Conservation (phyloP, 2,329 filamentous ascomycete genomes). For the Epichloe gansuensis region DNA sequence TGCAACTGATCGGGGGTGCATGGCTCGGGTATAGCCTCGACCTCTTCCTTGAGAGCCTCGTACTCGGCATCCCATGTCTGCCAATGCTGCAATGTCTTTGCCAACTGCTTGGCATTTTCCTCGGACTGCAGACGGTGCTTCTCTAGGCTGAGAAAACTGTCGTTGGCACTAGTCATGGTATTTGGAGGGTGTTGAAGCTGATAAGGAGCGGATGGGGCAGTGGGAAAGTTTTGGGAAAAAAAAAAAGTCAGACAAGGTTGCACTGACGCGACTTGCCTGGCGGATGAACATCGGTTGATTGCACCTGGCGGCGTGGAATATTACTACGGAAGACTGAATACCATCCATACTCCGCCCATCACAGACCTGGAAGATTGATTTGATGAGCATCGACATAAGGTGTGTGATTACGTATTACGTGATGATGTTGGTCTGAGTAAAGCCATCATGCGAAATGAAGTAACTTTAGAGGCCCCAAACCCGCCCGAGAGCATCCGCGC, state of each 20-base stretch:
- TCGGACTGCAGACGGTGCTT: constrained; percentile 64
- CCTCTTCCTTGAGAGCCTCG: constrained; percentile 73
- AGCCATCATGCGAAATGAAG: neutral
- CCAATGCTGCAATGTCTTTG: constrained; percentile 73
- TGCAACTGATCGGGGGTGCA: constrained; percentile 37
- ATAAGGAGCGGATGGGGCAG: neutral
- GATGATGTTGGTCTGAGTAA: neutral
- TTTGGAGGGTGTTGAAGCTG: neutral
- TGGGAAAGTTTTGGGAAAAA: neutral
- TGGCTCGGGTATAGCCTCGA: constrained; percentile 42
- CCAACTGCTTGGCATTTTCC: constrained; percentile 55
- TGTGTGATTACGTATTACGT: too few species aligned
- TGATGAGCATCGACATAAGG: too few species aligned
- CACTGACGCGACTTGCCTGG: neutral
- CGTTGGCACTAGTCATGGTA: constrained; percentile 28
- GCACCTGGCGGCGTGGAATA: too few species aligned
- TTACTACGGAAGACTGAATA: too few species aligned
- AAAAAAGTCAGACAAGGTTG: neutral
- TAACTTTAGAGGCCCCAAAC: neutral
- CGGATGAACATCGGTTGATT: constrained; percentile 17
- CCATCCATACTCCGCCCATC: too few species aligned
- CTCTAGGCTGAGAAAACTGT: constrained; percentile 56
- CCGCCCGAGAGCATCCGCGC: too few species aligned
- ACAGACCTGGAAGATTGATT: too few species aligned
- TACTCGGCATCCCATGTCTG: constrained; percentile 86